Conservation (phyloP, 176 grass and related monocot genomes). For the Ensete glaucum region DNA sequence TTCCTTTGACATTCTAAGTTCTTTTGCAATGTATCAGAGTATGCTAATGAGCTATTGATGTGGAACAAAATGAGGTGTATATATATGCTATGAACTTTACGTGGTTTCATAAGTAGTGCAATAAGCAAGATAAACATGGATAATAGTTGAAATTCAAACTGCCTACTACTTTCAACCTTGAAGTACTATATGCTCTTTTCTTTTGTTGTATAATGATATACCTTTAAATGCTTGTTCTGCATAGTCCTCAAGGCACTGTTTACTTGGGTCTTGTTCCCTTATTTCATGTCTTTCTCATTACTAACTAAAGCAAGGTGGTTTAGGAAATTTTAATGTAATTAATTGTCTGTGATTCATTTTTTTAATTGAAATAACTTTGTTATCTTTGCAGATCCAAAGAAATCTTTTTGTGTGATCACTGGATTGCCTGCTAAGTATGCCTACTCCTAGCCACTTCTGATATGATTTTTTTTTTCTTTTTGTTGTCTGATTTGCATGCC, state of each 20-base stretch:
- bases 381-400: conserved; percentile 59
- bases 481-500: neutral
- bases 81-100: neutral
- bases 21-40: too few relatives aligned
- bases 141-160: neutral
- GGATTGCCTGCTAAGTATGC: conserved; percentile 82
- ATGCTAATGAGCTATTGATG: too few relatives aligned
- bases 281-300: neutral
- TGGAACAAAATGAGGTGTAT: too few relatives aligned
- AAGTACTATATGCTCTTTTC: neutral
- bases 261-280: neutral
- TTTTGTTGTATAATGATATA: neutral
- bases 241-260: neutral
- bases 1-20: too few relatives aligned
- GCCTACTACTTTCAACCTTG: neutral
- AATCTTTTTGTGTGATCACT: conserved; percentile 60
- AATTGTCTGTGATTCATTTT: neutral
- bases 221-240: neutral
- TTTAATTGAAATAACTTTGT: neutral
- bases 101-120: neutral
- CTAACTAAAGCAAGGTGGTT: neutral
- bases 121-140: neutral
- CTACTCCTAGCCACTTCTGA: neutral
- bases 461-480: neutral
- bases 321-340: neutral